Conservation (phyloP, 139 green algal genomes). For the Gonium pectorale region DNA sequence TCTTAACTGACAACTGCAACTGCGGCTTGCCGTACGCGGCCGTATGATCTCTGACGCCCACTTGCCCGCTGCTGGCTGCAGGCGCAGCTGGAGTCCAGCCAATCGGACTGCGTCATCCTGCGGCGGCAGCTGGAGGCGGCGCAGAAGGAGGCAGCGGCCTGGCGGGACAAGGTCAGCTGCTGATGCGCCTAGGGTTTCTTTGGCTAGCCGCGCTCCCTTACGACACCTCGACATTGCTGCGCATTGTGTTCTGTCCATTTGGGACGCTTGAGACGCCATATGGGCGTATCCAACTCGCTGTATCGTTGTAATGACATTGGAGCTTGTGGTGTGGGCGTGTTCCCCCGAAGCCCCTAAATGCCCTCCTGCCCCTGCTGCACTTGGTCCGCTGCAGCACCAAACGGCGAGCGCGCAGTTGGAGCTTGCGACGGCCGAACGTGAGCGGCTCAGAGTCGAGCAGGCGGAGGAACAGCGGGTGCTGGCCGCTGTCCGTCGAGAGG, state of each 20-base stretch:
- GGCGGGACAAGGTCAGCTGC: constrained; percentile 30
- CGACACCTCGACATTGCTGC: too few relatives aligned
- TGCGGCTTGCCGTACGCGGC: too few relatives aligned
- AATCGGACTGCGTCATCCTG: constrained; percentile 7
- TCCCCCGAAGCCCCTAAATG: too few relatives aligned
- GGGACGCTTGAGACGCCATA: too few relatives aligned
- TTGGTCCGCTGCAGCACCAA: constrained; percentile 22
- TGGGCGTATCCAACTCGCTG: too few relatives aligned
- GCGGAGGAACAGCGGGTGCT: constrained; percentile 18
- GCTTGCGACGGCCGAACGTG: background rate
- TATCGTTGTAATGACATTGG: too few relatives aligned
- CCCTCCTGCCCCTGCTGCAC: too few relatives aligned
- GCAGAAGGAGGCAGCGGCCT: background rate
- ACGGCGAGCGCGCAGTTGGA: background rate
- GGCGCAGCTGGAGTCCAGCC: constrained; percentile 34
- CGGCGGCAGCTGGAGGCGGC: constrained; percentile 17
- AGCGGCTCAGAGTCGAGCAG: background rate
- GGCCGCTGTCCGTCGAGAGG: background rate
- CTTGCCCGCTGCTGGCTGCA: background rate
- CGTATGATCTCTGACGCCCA: background rate
- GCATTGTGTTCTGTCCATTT: too few relatives aligned
- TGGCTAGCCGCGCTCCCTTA: too few relatives aligned
- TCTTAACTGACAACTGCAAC: too few relatives aligned
- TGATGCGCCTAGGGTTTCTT: too few relatives aligned
- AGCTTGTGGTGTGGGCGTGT: too few relatives aligned